A percentile compares a stretch with the other conserved stretches of the same genome.
Conservation (phyloP, 73 alveolate genomes). For the Paramecium sexaurelia region DNA sequence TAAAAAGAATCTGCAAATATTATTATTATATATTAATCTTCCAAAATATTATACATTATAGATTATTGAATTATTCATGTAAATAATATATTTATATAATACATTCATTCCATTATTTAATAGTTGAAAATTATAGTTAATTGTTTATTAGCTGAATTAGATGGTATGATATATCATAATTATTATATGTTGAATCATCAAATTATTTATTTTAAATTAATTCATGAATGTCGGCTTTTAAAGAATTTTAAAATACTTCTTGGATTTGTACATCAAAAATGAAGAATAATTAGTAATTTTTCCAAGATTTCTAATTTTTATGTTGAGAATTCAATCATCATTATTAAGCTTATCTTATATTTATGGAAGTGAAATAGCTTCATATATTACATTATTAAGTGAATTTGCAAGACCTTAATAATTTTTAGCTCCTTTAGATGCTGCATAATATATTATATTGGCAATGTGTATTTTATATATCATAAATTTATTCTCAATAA, state of each 20-base stretch:
- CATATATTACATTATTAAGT: not conserved
- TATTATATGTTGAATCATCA: not conserved
- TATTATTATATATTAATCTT: too few species aligned
- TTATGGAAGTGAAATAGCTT: not conserved
- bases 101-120: not conserved
- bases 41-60: too few species aligned
- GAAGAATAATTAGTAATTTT: not conserved
- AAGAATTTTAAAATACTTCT: not conserved
- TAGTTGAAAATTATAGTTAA: not conserved
- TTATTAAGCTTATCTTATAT: not conserved
- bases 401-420: slow-evolving; percentile 9
- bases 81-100: not conserved
- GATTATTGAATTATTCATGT: too few species aligned
- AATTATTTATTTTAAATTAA: not conserved
- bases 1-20: too few species aligned
- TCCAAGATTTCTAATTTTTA: not conserved
- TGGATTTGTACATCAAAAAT: not conserved
- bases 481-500: not conserved
- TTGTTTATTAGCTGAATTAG: not conserved
- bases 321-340: not conserved
- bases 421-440: not conserved
- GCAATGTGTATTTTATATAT: not conserved
- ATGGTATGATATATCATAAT: not conserved
- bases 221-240: not conserved
- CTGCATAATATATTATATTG: not conserved